Conservation (phyloP, 768 basidiomycete genomes). For the Lentinula sp. region DNA sequence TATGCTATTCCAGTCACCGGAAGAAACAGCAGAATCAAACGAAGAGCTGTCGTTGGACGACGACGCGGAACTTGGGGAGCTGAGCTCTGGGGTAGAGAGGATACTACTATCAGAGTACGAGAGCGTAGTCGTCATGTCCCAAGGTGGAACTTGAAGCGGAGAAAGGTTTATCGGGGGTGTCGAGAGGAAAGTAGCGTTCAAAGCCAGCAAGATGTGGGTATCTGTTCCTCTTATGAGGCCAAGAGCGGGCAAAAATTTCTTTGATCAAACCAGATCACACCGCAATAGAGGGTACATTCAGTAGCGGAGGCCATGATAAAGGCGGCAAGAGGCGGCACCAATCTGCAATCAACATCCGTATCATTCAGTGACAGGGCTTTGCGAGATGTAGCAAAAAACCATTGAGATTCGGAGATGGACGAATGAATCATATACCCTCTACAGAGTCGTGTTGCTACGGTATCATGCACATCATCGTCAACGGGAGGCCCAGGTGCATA, state of each 20-base stretch:
- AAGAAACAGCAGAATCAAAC: neutral
- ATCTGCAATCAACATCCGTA: neutral
- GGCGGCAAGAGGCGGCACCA: neutral
- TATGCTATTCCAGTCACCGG: neutral
- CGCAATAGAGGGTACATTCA: neutral
- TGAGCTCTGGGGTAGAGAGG: slow-evolving; percentile 2
- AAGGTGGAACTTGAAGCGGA: neutral
- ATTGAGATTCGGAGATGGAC: neutral
- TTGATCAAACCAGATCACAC: neutral
- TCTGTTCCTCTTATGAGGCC: neutral
- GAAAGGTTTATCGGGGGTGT: neutral
- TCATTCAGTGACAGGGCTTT: neutral
- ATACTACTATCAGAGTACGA: neutral
- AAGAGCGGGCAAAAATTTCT: neutral
- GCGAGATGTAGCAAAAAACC: neutral
- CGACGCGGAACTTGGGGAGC: neutral
- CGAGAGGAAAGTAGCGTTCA: neutral
- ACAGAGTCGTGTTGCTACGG: too few relatives aligned
- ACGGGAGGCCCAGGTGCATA: too few relatives aligned
- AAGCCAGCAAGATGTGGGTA: neutral
- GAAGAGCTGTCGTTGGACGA: slow-evolving; percentile 4
- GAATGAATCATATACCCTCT: too few relatives aligned
- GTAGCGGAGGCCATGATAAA: neutral
- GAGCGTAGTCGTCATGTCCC: neutral
- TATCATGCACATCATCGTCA: too few relatives aligned